These are phyloP conservation scores for Calonectria crousiana DNA, from an alignment of 2,329 filamentous ascomycete species.

Conservation along the genomic window DNA sequence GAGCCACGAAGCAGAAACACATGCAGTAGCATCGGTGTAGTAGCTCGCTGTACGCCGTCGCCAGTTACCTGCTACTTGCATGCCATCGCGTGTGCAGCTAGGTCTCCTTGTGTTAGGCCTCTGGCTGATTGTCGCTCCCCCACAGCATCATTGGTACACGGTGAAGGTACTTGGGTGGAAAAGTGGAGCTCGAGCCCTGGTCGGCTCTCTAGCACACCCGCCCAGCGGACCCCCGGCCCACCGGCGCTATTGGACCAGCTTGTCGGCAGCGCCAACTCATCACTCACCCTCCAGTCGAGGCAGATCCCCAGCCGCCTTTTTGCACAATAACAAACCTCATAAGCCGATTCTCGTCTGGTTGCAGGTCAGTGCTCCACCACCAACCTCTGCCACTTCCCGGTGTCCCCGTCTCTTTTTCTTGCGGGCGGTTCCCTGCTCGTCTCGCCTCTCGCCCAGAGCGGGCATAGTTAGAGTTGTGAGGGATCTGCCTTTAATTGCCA, in stretches of 20 bases:
- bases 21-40: slow-evolving; percentile 14
- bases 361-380: slow-evolving; percentile 13
- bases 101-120: slow-evolving; percentile 17
- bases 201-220: slow-evolving; percentile 35
- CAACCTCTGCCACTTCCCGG: slow-evolving; percentile 17
- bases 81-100: slow-evolving; percentile 15
- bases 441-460: background rate
- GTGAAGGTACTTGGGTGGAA: background rate
- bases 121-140: slow-evolving; percentile 6
- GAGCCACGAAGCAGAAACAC: slow-evolving; percentile 4
- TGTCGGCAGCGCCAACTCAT: slow-evolving; percentile 56
- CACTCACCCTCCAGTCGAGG: slow-evolving; percentile 37
- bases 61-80: slow-evolving; percentile 18
- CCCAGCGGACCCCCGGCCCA: slow-evolving; percentile 41
- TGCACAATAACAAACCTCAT: slow-evolving; percentile 51
- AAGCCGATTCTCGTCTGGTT: slow-evolving; percentile 24
- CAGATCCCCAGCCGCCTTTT: slow-evolving; percentile 29
- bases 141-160: slow-evolving; percentile 18
- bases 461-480: slow-evolving; percentile 18
- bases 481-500: background rate
- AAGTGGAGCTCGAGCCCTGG: background rate
- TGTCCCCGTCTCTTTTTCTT: background rate
- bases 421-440: slow-evolving; percentile 4
- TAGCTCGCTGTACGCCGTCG: slow-evolving; percentile 1
- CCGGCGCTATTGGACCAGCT: slow-evolving; percentile 51